Evolutionary conservation across 768 basidiomycete genomes (phyloP), one percentile per base, ranked within the genome.

Genomic region (Russula sp.): DNA sequence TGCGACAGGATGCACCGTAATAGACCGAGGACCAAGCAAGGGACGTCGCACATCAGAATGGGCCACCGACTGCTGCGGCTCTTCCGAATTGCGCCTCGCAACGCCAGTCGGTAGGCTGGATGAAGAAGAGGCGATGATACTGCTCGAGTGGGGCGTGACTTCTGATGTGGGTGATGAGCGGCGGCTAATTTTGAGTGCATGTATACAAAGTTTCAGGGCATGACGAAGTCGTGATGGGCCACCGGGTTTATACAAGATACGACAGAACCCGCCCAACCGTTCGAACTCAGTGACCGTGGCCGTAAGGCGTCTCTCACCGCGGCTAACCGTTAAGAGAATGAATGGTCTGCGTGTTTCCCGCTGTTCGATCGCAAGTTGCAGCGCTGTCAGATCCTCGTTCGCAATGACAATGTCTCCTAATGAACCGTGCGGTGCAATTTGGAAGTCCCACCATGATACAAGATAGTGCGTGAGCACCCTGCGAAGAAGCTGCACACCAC

Each of bases 161-260:
- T 10, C 69, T 18, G 65, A 58, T n/a, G 51, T 52, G 41, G 72
- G 72, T 34, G 76, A 73, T 61, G 73, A 69, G 6, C 60, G 66
- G 36, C 69, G 60, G 62, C 76, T 75, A 47, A 86, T 83, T 51
- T 78, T 81, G 49, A 83, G 73, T 5, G 80, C 76, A 69, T 84
- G 80, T 29, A 86, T 60, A 70, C 81, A 81, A 10, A 86, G 80
- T 68, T 85, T 86, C 61, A 95, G 75, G 25, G 84, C 80, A 6
- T 78, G 71, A 32, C 84, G 80, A 59, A 96, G 78, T 22, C 87
- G 83, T 47, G 83, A 81, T 3, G 94, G 94, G 2, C 93, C 92
- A 29, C 85, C 85, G 10, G 94, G 94, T 71, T 97, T 98, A 80
- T 87, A 90, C 13, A 95, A 74, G 25, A 93, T 77, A n/a, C 90